Conservation (phyloP, 2,329 filamentous ascomycete species). For the Paracoccidioides brasiliensis region DNA sequence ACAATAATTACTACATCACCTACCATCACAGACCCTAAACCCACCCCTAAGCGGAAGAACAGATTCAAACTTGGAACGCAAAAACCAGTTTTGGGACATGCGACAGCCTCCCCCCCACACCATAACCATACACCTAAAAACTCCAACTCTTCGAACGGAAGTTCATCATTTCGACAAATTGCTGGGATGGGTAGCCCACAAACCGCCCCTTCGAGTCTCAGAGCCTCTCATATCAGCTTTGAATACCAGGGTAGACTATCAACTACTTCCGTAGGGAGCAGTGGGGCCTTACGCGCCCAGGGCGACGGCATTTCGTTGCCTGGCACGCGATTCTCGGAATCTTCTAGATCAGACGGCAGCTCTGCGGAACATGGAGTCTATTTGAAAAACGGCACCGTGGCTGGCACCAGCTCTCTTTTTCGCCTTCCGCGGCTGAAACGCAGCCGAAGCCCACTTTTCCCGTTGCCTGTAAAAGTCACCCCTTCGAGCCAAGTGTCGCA, state of each 20-base stretch:
- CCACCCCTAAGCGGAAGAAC: conserved; percentile 27
- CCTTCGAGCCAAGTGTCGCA: conserved; percentile 28
- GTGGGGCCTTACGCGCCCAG: conserved; percentile 42
- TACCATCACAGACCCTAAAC: conserved; percentile 49
- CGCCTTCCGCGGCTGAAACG: conserved; percentile 63
- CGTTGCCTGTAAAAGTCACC: conserved; percentile 63
- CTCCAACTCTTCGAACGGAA: conserved; percentile 1
- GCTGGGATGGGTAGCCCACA: conserved; percentile 12
- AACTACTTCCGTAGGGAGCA: conserved; percentile 32
- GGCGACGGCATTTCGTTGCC: conserved; percentile 54
- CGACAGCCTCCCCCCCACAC: conserved; percentile 11
- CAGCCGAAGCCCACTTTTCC: conserved; percentile 68
- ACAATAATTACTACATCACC: conserved; percentile 87
- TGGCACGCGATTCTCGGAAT: conserved; percentile 61
- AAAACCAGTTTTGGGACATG: conserved; percentile 22
- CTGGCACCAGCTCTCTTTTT: conserved; percentile 63
- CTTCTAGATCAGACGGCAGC: conserved; percentile 78
- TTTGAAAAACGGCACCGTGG: conserved; percentile 50
- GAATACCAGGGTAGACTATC: conserved; percentile 46
- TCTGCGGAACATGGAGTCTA: conserved; percentile 53
- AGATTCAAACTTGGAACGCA: conserved; percentile 26
- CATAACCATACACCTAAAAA: conserved; percentile 5
- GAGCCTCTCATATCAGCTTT: conserved; percentile 41
- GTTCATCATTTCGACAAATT: background rate
- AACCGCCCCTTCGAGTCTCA: conserved; percentile 17